Evolutionary conservation across 31 red algal species (phyloP), one percentile per base, ranked within the genome.

Genomic region (Odonthalia washingtoniensis): DNA sequence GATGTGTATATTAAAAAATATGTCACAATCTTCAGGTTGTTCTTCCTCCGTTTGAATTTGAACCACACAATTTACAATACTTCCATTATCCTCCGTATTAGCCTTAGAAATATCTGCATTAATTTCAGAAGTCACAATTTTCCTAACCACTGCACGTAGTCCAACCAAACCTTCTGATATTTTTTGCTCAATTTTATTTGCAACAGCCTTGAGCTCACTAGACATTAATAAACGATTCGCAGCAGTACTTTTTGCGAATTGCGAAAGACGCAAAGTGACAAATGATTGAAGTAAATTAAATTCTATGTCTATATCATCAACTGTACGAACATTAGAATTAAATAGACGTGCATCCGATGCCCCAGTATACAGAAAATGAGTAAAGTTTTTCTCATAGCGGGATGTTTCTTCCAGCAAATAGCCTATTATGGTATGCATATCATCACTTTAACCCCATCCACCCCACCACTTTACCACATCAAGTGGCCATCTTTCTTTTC

Each of bases 391-490:
- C 42, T 80, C 76, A 52, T 57, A 80, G 46, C 36, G 24, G 0
- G 40, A 57, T 34, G 76, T 61, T 33, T 80, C 76, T 34, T 80
- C 76, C 9, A 80, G 0, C 0, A 80, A 60, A 45, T 62, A 80
- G 26, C 76, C 0, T 6, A 80, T 80, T 17, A 80, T 60, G 26
- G 6, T 62, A 60, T 80, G 46, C 9, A 12, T 32, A 0, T 80
- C 0, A 0, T 60, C 76, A 5, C 40, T 45, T 4, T 38, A 0
- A 24, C 76, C 76, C 76, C 76, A 61, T 6, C 76, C 76, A 57
- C 76, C 76, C 76, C 60, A 60, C 76, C 41, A 80, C 57, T 80
- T 80, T 9, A 60, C 76, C 46, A 80, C 41, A 80, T 62, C 0
- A 18, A 80, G 46, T 61, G 76, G 46, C 41, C 76, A 80, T n/a